Conservation (phyloP, 352 stramenopile species). For the Aphanomyces euteiches region DNA sequence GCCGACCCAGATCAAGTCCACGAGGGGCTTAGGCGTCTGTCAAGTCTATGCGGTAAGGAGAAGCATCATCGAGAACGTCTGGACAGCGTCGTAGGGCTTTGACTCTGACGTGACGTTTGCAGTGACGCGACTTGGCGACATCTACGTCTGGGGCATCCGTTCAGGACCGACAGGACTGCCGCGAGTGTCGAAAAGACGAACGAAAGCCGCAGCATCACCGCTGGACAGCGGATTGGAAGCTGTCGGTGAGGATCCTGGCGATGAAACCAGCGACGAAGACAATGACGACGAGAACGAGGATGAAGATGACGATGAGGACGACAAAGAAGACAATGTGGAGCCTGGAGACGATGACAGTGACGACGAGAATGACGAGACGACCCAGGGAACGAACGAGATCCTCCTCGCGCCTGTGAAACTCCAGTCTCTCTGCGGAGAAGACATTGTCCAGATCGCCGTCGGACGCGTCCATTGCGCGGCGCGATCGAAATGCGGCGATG, state of each 20-base stretch:
- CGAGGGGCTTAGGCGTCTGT: slow-evolving; percentile 57
- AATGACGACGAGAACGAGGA: slow-evolving; percentile 39
- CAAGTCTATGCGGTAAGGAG: slow-evolving; percentile 69
- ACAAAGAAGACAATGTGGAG: slow-evolving; percentile 27
- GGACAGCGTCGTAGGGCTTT: slow-evolving; percentile 47
- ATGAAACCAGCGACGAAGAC: slow-evolving; percentile 33
- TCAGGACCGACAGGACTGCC: slow-evolving; percentile 55
- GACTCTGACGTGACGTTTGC: slow-evolving; percentile 78
- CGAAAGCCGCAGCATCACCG: neutral
- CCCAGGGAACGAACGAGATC: slow-evolving; percentile 37
- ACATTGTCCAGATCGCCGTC: slow-evolving; percentile 65
- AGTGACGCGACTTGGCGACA: slow-evolving; percentile 58
- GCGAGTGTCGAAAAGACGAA: slow-evolving; percentile 29
- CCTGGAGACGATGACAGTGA: slow-evolving; percentile 44
- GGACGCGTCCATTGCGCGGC: slow-evolving; percentile 71
- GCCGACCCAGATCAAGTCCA: slow-evolving; percentile 62
- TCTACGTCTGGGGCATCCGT: slow-evolving; percentile 78
- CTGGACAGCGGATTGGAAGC: neutral
- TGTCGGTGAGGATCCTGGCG: slow-evolving; percentile 11
- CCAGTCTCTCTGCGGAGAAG: slow-evolving; percentile 55
- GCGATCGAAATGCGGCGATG: slow-evolving; percentile 69
- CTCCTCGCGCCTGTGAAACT: slow-evolving; percentile 72
- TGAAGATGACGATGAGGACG: slow-evolving; percentile 17
- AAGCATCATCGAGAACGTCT: neutral
- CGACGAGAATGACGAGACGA: neutral